Evolutionary conservation across 2,329 filamentous ascomycete species (phyloP), one percentile per base, ranked within the genome.

Genomic region (Paecilomyces fulvus): DNA sequence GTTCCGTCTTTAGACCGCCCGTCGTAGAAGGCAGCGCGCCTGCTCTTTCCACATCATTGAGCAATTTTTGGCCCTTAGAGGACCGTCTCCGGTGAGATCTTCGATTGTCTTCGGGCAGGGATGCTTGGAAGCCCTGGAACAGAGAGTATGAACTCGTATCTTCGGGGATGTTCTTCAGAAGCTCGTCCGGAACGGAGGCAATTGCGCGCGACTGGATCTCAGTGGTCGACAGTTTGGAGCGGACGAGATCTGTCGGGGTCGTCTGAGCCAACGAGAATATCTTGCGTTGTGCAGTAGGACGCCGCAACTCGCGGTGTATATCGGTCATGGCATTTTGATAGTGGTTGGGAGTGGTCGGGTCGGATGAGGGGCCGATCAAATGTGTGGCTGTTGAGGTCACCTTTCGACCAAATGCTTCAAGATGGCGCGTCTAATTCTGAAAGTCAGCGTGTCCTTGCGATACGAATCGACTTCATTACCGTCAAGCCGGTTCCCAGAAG

Each of bases 181-280:
- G 82, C 60, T 96, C 92, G 74, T 99, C 92, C 52, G 94, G 86
- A 33, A 99, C 80, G 69, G 89, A 92, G 49, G 90, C 86, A 56
- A 97, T 77, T 51, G 94, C 94, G 63, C 94, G 89, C 65, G 95
- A 92, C 74, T 96, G 91, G 65, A 97, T 97, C 77, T 99, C 94
- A 62, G 84, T 80, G 20, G 89, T 88, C 48, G 91, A 96, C 65
- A 99, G 85, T 69, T 88, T 92, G 59, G 90, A 92, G 64, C 94
- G 89, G 64, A 97, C 89, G 54, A 99, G 80, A 69, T 99, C 92
- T 62, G 90, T 90, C n/a, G 94, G 94, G 2, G 89, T 91, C 10
- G 92, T 92, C 73, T 88, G 88, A 54, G 92, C 87, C 75, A 97
- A 88, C 59, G 90, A 88, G 73, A 97, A 95, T 70, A 99, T 87